These are phyloP conservation scores for Fragilaria crotonensis DNA, from an alignment of 108 stramenopile genomes.

Conservation along the genomic window DNA sequence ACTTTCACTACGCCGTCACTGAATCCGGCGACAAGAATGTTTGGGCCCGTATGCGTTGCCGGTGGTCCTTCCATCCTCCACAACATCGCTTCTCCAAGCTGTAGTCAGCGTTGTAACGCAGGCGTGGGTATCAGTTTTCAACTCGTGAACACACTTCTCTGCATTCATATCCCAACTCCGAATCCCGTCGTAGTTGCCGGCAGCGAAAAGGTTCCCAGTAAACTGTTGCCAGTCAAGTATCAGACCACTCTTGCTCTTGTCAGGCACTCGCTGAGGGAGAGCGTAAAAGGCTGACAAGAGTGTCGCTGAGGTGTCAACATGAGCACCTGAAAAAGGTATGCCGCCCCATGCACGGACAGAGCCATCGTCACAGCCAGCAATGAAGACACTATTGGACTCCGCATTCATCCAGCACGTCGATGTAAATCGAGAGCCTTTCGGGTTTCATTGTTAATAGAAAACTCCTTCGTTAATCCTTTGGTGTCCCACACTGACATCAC, in stretches of 20 bases:
- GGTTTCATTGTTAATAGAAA: slow-evolving; percentile 56
- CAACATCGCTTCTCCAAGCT: slow-evolving; percentile 49
- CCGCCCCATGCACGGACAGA: slow-evolving; percentile 83
- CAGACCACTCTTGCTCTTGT: slow-evolving; percentile 65
- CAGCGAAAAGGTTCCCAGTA: slow-evolving; percentile 62
- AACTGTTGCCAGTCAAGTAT: slow-evolving; percentile 83
- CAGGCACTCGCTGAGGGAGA: slow-evolving; percentile 64
- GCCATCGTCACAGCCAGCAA: slow-evolving; percentile 91
- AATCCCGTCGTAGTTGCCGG: slow-evolving; percentile 73
- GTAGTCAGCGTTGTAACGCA: slow-evolving; percentile 81
- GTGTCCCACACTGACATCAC: slow-evolving; percentile 82
- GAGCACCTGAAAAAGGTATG: slow-evolving; percentile 56
- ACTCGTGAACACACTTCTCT: slow-evolving; percentile 49
- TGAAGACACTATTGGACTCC: slow-evolving; percentile 57
- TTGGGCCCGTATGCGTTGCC: slow-evolving; percentile 44
- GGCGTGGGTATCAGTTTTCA: slow-evolving; percentile 53
- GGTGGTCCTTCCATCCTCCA: neutral
- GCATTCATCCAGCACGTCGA: slow-evolving; percentile 91
- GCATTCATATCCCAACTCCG: slow-evolving; percentile 87
- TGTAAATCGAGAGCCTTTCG: slow-evolving; percentile 72
- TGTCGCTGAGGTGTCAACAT: slow-evolving; percentile 29
- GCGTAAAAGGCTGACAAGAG: slow-evolving; percentile 84
- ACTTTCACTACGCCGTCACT: slow-evolving; percentile 82
- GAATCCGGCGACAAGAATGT: slow-evolving; percentile 79
- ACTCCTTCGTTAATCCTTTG: slow-evolving; percentile 31